phyloP scores from a whole-genome alignment of 2,329 filamentous ascomycete genomes.

The Madurella fahalii region DNA sequence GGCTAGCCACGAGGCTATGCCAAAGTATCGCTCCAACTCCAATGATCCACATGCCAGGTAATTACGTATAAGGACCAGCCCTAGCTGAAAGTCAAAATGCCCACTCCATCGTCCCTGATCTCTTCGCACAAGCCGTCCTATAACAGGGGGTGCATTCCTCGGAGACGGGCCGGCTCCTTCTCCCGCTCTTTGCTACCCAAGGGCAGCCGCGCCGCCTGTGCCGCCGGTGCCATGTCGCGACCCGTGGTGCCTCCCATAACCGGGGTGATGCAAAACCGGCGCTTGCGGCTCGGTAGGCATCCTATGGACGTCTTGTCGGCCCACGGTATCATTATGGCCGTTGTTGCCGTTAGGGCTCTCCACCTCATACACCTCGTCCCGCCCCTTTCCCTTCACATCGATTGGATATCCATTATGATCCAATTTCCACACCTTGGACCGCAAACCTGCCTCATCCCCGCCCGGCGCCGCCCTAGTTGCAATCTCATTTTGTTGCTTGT shows the following conservation, averaged over 20 bases:
- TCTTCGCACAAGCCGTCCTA: not conserved
- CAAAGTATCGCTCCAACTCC: not conserved
- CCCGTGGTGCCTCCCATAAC: constrained; percentile 37
- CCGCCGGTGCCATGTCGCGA: constrained; percentile 21
- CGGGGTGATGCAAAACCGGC: constrained; percentile 45
- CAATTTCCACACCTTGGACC: constrained; percentile 30
- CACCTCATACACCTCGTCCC: constrained; percentile 40
- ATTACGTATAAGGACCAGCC: not conserved
- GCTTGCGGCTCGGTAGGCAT: constrained; percentile 31
- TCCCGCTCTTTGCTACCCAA: not conserved
- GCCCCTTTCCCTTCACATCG: constrained; percentile 38
- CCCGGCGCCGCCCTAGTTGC: constrained; percentile 44
- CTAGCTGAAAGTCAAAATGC: not conserved
- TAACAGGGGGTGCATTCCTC: not conserved
- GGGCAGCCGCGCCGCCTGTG: not conserved
- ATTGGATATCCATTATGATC: constrained; percentile 26
- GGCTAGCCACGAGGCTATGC: not conserved
- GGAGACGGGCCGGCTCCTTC: not conserved
- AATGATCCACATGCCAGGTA: not conserved
- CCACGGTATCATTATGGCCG: constrained; percentile 17
- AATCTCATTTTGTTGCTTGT: constrained; percentile 23
- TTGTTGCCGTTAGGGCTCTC: constrained; percentile 32
- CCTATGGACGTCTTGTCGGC: constrained; percentile 14
- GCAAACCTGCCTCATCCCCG: constrained; percentile 33
- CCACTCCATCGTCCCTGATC: not conserved